These are phyloP conservation scores for Aspergillus unguis DNA, from an alignment of 2,329 filamentous ascomycete genomes.

Conservation along the genomic window DNA sequence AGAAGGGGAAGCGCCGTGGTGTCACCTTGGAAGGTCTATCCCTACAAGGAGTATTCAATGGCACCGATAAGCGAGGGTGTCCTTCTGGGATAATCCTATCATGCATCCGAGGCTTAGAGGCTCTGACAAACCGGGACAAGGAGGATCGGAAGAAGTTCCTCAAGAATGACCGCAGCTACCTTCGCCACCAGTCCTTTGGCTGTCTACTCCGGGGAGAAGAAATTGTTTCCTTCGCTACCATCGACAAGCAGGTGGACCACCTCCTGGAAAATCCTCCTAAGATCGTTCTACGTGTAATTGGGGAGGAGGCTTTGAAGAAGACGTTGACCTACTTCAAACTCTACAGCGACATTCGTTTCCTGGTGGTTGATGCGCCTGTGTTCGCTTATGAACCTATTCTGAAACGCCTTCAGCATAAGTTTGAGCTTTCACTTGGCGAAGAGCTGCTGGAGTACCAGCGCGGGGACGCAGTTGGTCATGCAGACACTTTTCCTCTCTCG, in stretches of 20 bases:
- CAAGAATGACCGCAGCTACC: slow-evolving; percentile 46
- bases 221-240: slow-evolving; percentile 58
- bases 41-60: slow-evolving; percentile 40
- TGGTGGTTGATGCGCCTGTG: slow-evolving; percentile 61
- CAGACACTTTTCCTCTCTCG: slow-evolving; percentile 14
- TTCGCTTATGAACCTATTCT: slow-evolving; percentile 70
- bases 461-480: slow-evolving; percentile 11
- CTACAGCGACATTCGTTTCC: slow-evolving; percentile 44
- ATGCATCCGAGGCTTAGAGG: slow-evolving; percentile 6
- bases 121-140: slow-evolving; percentile 33
- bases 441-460: slow-evolving; percentile 46
- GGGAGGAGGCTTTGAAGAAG: slow-evolving; percentile 45
- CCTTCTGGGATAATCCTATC: slow-evolving; percentile 38
- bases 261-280: slow-evolving; percentile 46
- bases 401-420: slow-evolving; percentile 55
- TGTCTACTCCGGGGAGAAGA: slow-evolving; percentile 53
- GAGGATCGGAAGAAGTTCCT: slow-evolving; percentile 47
- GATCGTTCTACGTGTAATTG: slow-evolving; percentile 52
- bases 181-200: slow-evolving; percentile 61
- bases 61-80: slow-evolving; percentile 24
- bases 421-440: slow-evolving; percentile 54
- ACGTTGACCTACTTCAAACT: slow-evolving; percentile 47
- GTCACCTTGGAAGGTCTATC: slow-evolving; percentile 36
- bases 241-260: slow-evolving; percentile 52
- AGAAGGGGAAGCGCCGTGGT: slow-evolving; percentile 46